Evolutionary conservation across 306 rosid genomes (phyloP).

Genomic region (Acacia confusa): DNA sequence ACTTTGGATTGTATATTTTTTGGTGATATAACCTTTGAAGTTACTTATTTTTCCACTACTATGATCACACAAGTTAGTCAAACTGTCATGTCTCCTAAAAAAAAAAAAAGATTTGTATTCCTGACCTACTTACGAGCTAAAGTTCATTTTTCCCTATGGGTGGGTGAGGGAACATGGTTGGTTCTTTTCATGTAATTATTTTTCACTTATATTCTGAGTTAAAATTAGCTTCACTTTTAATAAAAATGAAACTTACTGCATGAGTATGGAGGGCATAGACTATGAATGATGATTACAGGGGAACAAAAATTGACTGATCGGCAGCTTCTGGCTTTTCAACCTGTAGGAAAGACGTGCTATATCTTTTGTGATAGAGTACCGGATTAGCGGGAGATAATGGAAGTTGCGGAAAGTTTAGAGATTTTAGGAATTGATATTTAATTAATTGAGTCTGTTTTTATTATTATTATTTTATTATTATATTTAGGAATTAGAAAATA

Average conservation of each 20-base stretch:
- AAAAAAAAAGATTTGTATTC: background rate
- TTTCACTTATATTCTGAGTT: background rate
- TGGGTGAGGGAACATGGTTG: background rate
- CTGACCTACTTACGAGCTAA: background rate
- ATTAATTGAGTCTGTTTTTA: too few relatives aligned
- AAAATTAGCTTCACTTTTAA: background rate
- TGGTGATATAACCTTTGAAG: background rate
- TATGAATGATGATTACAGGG: background rate
- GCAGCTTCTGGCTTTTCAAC: background rate
- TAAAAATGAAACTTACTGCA: background rate
- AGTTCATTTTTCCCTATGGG: background rate
- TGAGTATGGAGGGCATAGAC: background rate
- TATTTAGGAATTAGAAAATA: too few relatives aligned
- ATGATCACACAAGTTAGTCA: background rate
- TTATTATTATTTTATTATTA: too few relatives aligned
- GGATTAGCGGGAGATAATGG: too few relatives aligned
- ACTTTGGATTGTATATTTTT: background rate
- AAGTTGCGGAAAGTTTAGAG: too few relatives aligned
- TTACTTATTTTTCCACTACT: constrained; percentile 16
- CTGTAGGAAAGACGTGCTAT: background rate
- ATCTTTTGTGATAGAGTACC: too few relatives aligned
- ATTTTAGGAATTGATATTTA: too few relatives aligned
- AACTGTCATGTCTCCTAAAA: background rate
- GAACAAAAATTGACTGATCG: background rate
- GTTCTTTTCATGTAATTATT: background rate